Base-by-base conservation (phyloP, 805 yeast species). In the Ogataea philodendri region DNA sequence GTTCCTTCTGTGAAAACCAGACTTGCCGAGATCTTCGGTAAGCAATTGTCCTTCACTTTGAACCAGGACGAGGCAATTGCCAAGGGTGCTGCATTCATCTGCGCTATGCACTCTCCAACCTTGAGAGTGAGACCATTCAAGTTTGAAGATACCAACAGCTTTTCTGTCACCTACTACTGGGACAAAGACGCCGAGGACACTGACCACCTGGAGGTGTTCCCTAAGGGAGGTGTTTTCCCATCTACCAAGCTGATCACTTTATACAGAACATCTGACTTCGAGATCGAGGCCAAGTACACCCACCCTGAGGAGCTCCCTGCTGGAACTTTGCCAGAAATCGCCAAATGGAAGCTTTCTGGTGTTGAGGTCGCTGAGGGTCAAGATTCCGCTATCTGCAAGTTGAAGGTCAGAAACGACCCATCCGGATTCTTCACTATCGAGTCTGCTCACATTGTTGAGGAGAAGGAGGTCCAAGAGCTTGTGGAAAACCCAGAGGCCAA, bases 31-130 rank as follows among this genome's bases (percentile, higher is more conserved):
- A 72, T 84, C 49, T 87, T 93, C 62, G 85, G 85, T 63, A 84
- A 84, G 70, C 81, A 71, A 55, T 73, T 93, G 61, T 85, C 96
- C 25, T 84, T 84, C 73, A 94, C 97, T 53, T 78, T 94, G 69
- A 93, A 93, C 77, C 97, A 89, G 72, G 99, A 93, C 63, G 99
- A 93, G 76, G 96, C 98, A 46, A 84, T 90, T 63, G 97, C 98
- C 39, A 86, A 90, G 67, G 99, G 99, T 73, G 95, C 96, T 56
- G 96, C 98, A 31, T 93, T 93, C 69, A 84, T 93, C 59, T 93
- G 98, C 67, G 99, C 98, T 52, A 85, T 88, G 71, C 97, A 89
- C 75, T 90, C 97, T 22, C 98, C 98, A 67, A 89, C 97, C 49
- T 79, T 93, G 57, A 85, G 98, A 72, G 98, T 93, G 35, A 84